phyloP scores from a whole-genome alignment of 805 yeast genomes.

The Saccharomycopsis olivae region DNA sequence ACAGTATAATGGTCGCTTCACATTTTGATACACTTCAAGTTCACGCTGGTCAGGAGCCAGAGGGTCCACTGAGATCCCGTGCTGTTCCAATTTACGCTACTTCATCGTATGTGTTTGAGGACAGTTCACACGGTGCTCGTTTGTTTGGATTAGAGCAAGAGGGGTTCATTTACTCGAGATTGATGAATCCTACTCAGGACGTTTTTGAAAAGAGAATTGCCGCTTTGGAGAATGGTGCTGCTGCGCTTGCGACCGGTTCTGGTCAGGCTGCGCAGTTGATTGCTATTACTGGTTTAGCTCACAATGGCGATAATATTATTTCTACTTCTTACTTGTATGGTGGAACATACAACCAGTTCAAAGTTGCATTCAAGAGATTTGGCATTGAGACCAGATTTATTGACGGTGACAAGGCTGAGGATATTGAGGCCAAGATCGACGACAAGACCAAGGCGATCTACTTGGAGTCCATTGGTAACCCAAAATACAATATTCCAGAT shows the following conservation, averaged over 20 bases:
- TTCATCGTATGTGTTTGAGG: slow-evolving; percentile 77
- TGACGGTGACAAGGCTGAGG: slow-evolving; percentile 64
- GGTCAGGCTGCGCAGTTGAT: slow-evolving; percentile 94
- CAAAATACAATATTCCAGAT: slow-evolving; percentile 86
- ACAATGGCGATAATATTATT: slow-evolving; percentile 80
- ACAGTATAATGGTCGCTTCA: slow-evolving; percentile 41
- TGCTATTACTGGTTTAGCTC: slow-evolving; percentile 77
- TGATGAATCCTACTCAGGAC: slow-evolving; percentile 88
- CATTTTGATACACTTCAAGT: slow-evolving; percentile 87
- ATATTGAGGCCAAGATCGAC: slow-evolving; percentile 65
- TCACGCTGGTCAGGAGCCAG: slow-evolving; percentile 88
- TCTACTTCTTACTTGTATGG: slow-evolving; percentile 86
- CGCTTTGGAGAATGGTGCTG: slow-evolving; percentile 86
- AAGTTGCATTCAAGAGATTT: slow-evolving; percentile 79
- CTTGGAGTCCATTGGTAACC: slow-evolving; percentile 87
- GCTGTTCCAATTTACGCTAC: slow-evolving; percentile 94
- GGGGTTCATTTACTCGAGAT: slow-evolving; percentile 82
- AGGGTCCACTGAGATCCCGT: slow-evolving; percentile 56
- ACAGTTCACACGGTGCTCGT: slow-evolving; percentile 88
- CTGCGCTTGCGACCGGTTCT: slow-evolving; percentile 83
- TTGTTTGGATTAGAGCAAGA: slow-evolving; percentile 75
- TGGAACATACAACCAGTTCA: slow-evolving; percentile 93
- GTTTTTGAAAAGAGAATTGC: slow-evolving; percentile 88
- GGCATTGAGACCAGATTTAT: slow-evolving; percentile 85
- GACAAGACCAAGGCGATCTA: slow-evolving; percentile 83